Base-by-base conservation (phyloP, 495 filamentous ascomycete species). In the Aspergillus sclerotioniger region DNA sequence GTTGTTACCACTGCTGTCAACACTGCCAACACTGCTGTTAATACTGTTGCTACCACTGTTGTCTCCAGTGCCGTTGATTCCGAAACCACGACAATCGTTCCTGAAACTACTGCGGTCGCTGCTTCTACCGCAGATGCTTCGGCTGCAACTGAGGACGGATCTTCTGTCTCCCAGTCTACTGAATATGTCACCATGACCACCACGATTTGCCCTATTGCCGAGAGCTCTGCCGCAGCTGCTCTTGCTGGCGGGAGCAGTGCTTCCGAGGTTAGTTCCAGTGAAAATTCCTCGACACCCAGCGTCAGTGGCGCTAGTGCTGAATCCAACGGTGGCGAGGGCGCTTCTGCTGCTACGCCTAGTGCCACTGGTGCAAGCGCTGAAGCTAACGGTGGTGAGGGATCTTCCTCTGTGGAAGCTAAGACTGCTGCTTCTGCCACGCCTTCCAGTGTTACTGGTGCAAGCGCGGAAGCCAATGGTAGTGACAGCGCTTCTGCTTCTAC, bases 101-200 rank as follows among this genome's bases (percentile, higher is more conserved):
- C 47, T 6, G n/a, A 47, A 8, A 31, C 53, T 29, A 60, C 51
- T 15, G 46, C 59, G 6, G 43, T 13, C 15, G 20, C 55, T 44
- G 32, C 58, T 1, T 46, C 53, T 12, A 19, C 52, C 16, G 41
- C 57, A 8, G 41, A 33, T 19, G 16, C 31, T 15, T 54, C 59
- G 41, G 43, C 44, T n/a, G 56, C 19, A 0, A 19, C 46, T 17
- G 45, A 56, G 21, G 37, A 25, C 32, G 44, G 56, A 19, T 17
- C n/a, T 29, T 17, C 57, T 28, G 39, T 44, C 1, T 56, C 60
- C 28, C 47, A 53, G 51, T 53, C 45, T 28, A 62, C 60, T 20
- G 54, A 47, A 28, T 64, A 54, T 47, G 56, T 65, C 25, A 66
- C 63, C 17, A 1, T 41, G 5, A 62, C 64, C 8, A 63, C 64